phyloP scores from a whole-genome alignment of 176 grass and related monocot genomes.

The Bolboschoenus planiculmis region DNA sequence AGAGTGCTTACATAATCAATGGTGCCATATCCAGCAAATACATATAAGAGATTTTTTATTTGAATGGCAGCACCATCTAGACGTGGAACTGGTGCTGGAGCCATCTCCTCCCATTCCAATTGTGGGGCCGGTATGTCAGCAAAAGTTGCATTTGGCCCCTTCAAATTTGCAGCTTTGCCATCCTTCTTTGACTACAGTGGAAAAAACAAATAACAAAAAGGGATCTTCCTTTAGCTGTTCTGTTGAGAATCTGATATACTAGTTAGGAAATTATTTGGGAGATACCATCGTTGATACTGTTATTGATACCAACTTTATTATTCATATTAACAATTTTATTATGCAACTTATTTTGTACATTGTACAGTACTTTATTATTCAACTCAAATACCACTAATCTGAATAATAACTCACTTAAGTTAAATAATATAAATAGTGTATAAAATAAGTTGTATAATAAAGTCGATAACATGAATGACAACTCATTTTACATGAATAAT shows the following conservation, averaged over 20 bases:
- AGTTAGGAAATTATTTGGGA: no score
- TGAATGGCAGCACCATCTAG: conserved; percentile 92
- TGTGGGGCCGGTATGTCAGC: conserved; percentile 61
- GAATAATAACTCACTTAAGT: no score
- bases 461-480: no score
- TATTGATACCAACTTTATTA: no score
- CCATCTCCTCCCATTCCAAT: conserved; percentile 87
- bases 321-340: no score
- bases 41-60: conserved; percentile 84
- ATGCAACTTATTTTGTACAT: no score
- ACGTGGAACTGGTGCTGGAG: conserved; percentile 70
- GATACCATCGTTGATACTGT: no score
- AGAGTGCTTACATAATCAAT: conserved; percentile 76
- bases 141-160: conserved; percentile 79
- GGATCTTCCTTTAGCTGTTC: not conserved
- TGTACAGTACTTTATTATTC: no score
- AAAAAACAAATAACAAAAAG: not conserved
- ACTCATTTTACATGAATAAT: no score
- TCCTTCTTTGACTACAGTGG: conserved; percentile 43
- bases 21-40: conserved; percentile 98
- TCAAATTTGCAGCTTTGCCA: conserved; percentile 32
- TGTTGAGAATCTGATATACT: not conserved
- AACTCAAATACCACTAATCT: no score
- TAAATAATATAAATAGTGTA: no score
- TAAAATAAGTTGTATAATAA: no score